Evolutionary conservation across 129 eudicot species (phyloP), one percentile per base, ranked within the genome.

Genomic region (sunflower (Helianthus annuus)): DNA sequence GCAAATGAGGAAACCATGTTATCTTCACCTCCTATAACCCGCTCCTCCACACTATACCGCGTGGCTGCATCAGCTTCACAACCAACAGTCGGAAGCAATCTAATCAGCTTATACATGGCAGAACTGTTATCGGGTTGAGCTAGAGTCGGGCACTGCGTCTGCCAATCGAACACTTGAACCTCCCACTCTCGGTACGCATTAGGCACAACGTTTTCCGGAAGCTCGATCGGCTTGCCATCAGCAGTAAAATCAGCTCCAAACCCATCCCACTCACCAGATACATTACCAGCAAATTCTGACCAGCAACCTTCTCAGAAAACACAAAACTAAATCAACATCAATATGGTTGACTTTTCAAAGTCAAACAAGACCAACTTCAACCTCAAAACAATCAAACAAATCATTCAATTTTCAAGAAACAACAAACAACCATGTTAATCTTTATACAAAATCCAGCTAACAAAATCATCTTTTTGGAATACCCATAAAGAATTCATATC

Each of bases 31-130:
- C 81, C 82, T 13, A 94, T 46, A 7, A 48, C 65, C 79, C 88
- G 86, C 79, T 86, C 91, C 40, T 90, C 85, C 10, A 83, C 16
- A 80, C 51, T 78, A 68, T 73, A 73, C 55, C 78, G 64, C 6
- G 99, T 95, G 66, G 97, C 97, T 4, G 99, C 97, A 84, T 90
- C 99, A 12, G 99, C 97, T 72, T 95, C 99, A 70, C 99, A 95
- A 2, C 99, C 99, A 7, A 91, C 99, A 0, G 99, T 91, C 6
- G 99, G 99, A 45, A 95, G 97, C 66, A 95, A 81, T 74, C 78
- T 88, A 13, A 95, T 70, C 52, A 81, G 61, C 67, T 88, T 95
- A 84, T 90, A 95, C 12, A 76, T 48, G 36, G 83, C 80, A 17
- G 81, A 63, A 4, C 63, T 14, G 65, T 75, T 69, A 9, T 81